phyloP scores from a whole-genome alignment of 2,329 filamentous ascomycete species.

The Colletotrichum endophyticum region DNA sequence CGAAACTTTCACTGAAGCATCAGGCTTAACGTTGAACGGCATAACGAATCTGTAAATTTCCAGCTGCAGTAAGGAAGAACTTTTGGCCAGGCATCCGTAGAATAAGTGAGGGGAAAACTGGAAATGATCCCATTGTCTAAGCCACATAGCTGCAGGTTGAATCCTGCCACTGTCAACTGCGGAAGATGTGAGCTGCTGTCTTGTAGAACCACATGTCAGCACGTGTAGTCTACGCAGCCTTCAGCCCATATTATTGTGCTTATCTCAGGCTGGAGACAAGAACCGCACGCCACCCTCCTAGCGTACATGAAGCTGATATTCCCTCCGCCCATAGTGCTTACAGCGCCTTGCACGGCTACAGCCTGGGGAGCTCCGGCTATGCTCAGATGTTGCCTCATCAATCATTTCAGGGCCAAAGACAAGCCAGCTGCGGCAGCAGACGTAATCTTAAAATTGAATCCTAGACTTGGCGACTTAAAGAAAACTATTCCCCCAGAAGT shows the following conservation, averaged over 20 bases:
- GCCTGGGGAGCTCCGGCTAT: background rate
- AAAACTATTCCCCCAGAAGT: fast-evolving
- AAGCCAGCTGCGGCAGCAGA: background rate
- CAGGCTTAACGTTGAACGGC: fast-evolving
- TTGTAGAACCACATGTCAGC: background rate
- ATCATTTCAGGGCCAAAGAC: background rate
- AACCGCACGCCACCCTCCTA: background rate
- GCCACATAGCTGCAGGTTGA: background rate
- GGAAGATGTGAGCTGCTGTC: background rate
- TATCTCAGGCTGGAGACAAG: background rate
- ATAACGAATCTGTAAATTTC: background rate
- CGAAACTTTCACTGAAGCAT: background rate
- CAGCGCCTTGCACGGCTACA: background rate
- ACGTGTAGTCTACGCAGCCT: background rate
- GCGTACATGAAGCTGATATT: background rate
- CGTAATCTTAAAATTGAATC: background rate
- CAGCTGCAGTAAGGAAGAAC: background rate
- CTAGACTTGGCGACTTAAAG: background rate
- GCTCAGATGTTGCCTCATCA: background rate
- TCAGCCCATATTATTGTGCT: background rate
- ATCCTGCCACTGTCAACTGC: background rate
- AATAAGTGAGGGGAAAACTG: background rate
- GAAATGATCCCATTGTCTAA: background rate
- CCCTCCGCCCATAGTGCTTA: background rate
- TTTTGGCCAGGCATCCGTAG: background rate